Base-by-base conservation (phyloP, 352 stramenopile genomes). In the Saprolegnia parasitica region DNA sequence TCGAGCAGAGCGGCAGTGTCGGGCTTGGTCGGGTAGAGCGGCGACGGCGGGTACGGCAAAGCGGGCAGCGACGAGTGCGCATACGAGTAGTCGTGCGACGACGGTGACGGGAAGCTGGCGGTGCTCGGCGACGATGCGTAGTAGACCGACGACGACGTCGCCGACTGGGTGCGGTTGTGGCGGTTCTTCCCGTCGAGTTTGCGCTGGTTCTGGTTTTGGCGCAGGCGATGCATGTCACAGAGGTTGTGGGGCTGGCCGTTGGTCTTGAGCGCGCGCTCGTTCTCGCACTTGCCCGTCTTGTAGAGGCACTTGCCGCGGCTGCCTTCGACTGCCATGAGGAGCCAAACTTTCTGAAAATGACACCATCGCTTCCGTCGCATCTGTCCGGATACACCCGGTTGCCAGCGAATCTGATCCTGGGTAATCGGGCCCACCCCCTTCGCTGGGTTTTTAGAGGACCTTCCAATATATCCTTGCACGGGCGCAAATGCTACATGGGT, bases 161-260 rank as follows among this genome's bases (percentile, higher is more conserved):
- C 56, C 4, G 52, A 42, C 66, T 88, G 80, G 67, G 79, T 85
- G 67, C 87, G 87, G 60, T 84, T 72, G 42, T 78, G 72, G 52
- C 86, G 86, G 73, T 92, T 90, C 74, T 94, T 94, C 65, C 81
- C 81, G 71, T 94, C 86, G n/a, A 94, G 81, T 72, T 92, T 91
- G 72, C 86, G 84, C 81, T 94, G 86, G 75, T 94, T 84, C 72
- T 90, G 76, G 72, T 94, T 94, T 76, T 94, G 86, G 46, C 81
- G 78, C 67, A 82, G 81, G 57, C 86, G 84, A 74, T 94, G 86
- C 71, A 90, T 83, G 65, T 94, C 83, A 68, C 86, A 94, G 65
- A 94, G 83, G 74, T 92, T 94, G 78, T 94, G 86, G 45, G 86
- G 73, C 67, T 81, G 71, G 32, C 86, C 86, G 0, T 85, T 91